A percentile compares a stretch with the other conserved stretches of the same genome.
Conservation (phyloP, 1,139 yeast species). For the Pichia sp. region DNA sequence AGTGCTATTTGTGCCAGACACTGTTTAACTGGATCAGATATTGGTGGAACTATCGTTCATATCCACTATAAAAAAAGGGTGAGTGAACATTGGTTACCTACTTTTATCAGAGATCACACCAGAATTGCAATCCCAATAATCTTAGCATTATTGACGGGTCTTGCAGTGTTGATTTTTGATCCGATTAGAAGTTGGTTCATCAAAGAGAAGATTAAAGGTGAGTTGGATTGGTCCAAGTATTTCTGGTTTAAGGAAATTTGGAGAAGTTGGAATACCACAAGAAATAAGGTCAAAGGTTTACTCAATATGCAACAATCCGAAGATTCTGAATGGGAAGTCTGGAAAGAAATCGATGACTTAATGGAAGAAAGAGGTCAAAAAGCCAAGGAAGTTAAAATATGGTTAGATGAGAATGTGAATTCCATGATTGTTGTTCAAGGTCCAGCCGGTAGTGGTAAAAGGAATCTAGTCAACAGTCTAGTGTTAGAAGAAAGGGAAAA, state of each 20-base stretch:
- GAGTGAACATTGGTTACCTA: conserved; percentile 43
- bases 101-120: conserved; percentile 65
- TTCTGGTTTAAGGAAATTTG: conserved; percentile 20
- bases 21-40: conserved; percentile 72
- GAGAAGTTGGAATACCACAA: conserved; percentile 30
- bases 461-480: conserved; percentile 66
- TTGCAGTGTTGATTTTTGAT: conserved; percentile 82
- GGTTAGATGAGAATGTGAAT: conserved; percentile 78
- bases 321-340: conserved; percentile 16
- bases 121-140: conserved; percentile 66
- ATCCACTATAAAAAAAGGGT: conserved; percentile 58
- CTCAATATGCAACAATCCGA: conserved; percentile 30
- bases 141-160: conserved; percentile 57
- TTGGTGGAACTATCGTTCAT: conserved; percentile 59
- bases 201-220: conserved; percentile 60
- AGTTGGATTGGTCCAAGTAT: conserved; percentile 29
- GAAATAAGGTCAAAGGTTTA: conserved; percentile 30
- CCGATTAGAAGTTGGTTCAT: conserved; percentile 84
- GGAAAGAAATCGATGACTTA: conserved; percentile 31
- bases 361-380: conserved; percentile 70
- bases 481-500: conserved; percentile 50
- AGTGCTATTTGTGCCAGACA: conserved; percentile 85
- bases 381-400: conserved; percentile 59
- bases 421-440: conserved; percentile 88
- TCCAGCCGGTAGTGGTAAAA: conserved; percentile 91